Evolutionary conservation across 257 asterid genomes (phyloP), one percentile per base, ranked within the genome.

Genomic region (Ilex asprella): DNA sequence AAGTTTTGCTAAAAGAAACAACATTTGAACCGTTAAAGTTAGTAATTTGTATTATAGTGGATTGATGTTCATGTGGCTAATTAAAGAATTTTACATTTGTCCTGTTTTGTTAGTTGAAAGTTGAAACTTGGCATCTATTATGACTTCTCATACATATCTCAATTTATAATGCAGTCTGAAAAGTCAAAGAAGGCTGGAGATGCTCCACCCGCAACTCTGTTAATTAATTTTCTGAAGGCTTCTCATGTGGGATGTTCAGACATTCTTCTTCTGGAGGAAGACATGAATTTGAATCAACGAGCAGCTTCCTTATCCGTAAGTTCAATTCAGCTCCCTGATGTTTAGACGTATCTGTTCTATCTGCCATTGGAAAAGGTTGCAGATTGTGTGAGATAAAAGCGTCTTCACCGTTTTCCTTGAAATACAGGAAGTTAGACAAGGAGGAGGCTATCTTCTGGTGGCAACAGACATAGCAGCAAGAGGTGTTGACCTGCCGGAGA

Each of bases 401-500:
- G 16, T 29, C 11, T 35, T 35, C 1, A 21, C 27, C 27, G 27
- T 44, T 56, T 31, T 64, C 57, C 56, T 63, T 66, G 67, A 30
- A 21, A 56, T 69, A 43, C 76, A 92, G 97, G 91, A 89, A 55
- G 69, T 83, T 46, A 86, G 86, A 76, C 86, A 69, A 67, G 81
- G 87, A 50, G 84, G 77, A 51, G 81, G 82, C 44, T 86, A 84
- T 79, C 83, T 89, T 71, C 81, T 92, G 63, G 87, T 89, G 70
- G 91, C 99, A 69, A 92, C 97, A 50, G 97, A 92, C 68, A 86
- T 91, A 68, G 96, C 94, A 61, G 92, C 81, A 78, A 76, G 94
- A 73, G 85, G 99, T 39, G 84, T 89, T 59, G 97, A 92, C 78
- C 80, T 92, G 47, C 97, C 99, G 4, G 93, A 86, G 71, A 92